A percentile compares a stretch with the other conserved stretches of the same genome.
Conservation (phyloP, 1,284 basidiomycete genomes). For the Dichomitus squalens region DNA sequence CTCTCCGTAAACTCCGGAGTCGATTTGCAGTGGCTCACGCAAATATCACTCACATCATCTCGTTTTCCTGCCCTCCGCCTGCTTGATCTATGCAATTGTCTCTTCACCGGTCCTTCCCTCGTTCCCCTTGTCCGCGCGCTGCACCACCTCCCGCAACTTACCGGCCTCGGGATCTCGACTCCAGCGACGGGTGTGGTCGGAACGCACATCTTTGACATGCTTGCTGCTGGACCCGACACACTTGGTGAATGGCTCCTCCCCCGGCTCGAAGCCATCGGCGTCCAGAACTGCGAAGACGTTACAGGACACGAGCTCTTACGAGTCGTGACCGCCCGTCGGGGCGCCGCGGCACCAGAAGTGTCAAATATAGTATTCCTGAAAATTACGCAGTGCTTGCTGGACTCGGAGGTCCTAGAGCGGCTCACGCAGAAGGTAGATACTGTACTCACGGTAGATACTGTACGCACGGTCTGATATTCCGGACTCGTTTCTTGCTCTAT, state of each 20-base stretch:
- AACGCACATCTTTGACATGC: constrained; percentile 34
- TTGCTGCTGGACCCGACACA: constrained; percentile 25
- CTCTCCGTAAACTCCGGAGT: constrained; percentile 36
- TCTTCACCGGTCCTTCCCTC: constrained; percentile 33
- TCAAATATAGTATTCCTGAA: constrained; percentile 29
- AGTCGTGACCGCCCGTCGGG: constrained; percentile 30
- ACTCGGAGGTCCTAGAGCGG: constrained; percentile 30
- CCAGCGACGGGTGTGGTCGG: constrained; percentile 32
- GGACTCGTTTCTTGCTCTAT: not conserved
- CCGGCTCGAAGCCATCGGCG: constrained; percentile 32
- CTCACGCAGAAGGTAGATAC: constrained; percentile 25
- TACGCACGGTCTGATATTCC: constrained; percentile 21
- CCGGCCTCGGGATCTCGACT: constrained; percentile 33
- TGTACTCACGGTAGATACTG: constrained; percentile 25
- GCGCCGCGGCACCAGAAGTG: constrained; percentile 17
- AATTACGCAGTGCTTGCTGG: constrained; percentile 32
- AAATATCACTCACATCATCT: constrained; percentile 24
- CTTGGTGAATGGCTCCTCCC: constrained; percentile 34
- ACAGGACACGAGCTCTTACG: constrained; percentile 36
- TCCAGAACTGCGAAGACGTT: constrained; percentile 35
- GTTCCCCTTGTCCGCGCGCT: constrained; percentile 35
- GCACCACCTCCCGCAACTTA: constrained; percentile 34
- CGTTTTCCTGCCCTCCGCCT: constrained; percentile 32
- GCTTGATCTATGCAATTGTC: constrained; percentile 36
- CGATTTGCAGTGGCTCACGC: constrained; percentile 36